Evolutionary conservation across 768 basidiomycete species (phyloP).

Genomic region (Termitomyces heimii): DNA sequence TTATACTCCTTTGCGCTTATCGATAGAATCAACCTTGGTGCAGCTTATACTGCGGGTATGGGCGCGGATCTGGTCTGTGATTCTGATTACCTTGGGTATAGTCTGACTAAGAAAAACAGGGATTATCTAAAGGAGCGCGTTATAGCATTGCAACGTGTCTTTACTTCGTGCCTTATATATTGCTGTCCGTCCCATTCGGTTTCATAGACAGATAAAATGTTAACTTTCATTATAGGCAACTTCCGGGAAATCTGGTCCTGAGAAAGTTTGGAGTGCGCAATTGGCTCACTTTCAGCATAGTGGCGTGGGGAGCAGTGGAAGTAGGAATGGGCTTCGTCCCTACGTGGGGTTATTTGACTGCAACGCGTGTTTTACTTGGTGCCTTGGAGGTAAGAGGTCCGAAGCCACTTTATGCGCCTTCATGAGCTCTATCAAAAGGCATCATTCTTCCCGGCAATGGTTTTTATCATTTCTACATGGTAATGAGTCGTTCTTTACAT

Average conservation of each 20-base stretch:
- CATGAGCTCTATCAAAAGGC: slow-evolving; percentile 22
- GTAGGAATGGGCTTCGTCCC: slow-evolving; percentile 40
- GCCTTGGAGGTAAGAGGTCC: slow-evolving; percentile 30
- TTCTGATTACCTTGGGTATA: background rate
- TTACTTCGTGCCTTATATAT: slow-evolving; percentile 39
- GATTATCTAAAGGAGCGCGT: slow-evolving; percentile 26
- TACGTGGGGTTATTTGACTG: slow-evolving; percentile 32
- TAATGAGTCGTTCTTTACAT: slow-evolving; percentile 7
- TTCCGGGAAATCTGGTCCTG: slow-evolving; percentile 39
- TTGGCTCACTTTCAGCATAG: slow-evolving; percentile 34
- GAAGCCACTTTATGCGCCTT: background rate
- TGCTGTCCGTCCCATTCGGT: slow-evolving; percentile 24
- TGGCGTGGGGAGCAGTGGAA: slow-evolving; percentile 39
- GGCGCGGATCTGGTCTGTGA: slow-evolving; percentile 28
- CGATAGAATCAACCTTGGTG: slow-evolving; percentile 38
- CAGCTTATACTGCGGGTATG: slow-evolving; percentile 39
- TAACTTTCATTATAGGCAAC: slow-evolving; percentile 25
- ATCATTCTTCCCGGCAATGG: slow-evolving; percentile 38
- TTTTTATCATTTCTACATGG: slow-evolving; percentile 44
- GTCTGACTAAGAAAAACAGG: slow-evolving; percentile 15
- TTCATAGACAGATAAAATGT: background rate
- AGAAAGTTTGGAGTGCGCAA: slow-evolving; percentile 38
- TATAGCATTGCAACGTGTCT: slow-evolving; percentile 37
- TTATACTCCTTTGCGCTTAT: slow-evolving; percentile 38
- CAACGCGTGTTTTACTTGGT: slow-evolving; percentile 40